These are phyloP conservation scores for Backusella sp. DNA, from an alignment of 192 early-diverging fungal genomes.

Conservation along the genomic window DNA sequence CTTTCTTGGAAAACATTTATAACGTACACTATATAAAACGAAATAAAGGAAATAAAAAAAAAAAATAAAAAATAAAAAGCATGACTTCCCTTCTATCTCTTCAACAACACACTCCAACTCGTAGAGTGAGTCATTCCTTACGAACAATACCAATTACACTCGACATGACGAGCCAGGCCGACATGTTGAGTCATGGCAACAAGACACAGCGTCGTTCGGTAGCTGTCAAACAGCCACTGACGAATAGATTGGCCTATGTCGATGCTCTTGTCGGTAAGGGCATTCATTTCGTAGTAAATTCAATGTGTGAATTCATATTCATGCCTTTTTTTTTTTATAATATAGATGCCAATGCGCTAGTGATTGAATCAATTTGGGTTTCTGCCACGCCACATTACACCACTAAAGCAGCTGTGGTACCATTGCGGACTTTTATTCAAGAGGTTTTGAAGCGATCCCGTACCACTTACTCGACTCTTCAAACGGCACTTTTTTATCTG, in stretches of 20 bases:
- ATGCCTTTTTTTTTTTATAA: not conserved
- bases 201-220: not conserved
- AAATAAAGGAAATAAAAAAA: not conserved
- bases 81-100: conserved; percentile 10
- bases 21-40: not conserved
- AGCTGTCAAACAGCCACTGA: not conserved
- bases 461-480: conserved; percentile 73
- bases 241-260: conserved; percentile 26
- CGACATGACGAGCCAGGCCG: not conserved
- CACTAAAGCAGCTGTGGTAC: conserved; percentile 42
- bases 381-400: conserved; percentile 28
- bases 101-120: not conserved
- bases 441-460: conserved; percentile 69
- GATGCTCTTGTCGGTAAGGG: conserved; percentile 33
- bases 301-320: not conserved
- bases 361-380: conserved; percentile 56
- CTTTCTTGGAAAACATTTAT: not conserved
- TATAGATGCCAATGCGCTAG: conserved; percentile 54
- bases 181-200: not conserved
- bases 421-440: conserved; percentile 64
- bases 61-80: not conserved
- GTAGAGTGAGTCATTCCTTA: not conserved
- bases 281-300: not conserved
- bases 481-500: conserved; percentile 74
- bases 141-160: not conserved